Evolutionary conservation across 1,284 basidiomycete species (phyloP), one percentile per base, ranked within the genome.

Genomic region (Tylopilus orsonianus): DNA sequence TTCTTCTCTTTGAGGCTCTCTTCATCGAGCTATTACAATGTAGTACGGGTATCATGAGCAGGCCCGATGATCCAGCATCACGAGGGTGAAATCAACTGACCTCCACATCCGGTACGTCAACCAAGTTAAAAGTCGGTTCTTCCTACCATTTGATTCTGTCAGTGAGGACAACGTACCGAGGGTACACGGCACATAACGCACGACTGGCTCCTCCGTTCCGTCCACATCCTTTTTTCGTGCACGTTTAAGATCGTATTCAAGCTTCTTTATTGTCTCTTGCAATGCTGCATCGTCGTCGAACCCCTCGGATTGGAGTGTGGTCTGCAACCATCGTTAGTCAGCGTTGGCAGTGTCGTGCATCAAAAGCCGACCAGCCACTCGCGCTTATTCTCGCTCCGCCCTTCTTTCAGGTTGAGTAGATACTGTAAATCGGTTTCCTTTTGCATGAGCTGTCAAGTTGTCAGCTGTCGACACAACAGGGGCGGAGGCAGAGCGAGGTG

Each of bases 1-100:
- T 87, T 86, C 73, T 99, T 99, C 69, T 99, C 97, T 67, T 93
- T 97, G 40, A 98, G 64, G 13, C 85, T 81, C 40, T 97, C 95
- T 64, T 98, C 95, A 58, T 93, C 93, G 18, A 99, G 79, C 80
- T 90, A 50, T 33, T 9, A 20, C 84, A 49, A 16, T 1, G 37
- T 1, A n/a, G 29, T 39, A 9, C 19, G 23, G 23, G 9, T 20
- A 12, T 30, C 39, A 35, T 43, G 26, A 48, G 48, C 32, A 19
- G 14, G 32, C 12, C 33, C 26, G 1, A 29, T 41, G 44, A 37
- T 20, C 0, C 9, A 19, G n/a, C 4, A 8, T 32, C 29, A 3
- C 8, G 4, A 19, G 23, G 8, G 6, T 14, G 12, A 33, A 35
- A n/a, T 43, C 22, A 9, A 57, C 72, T 29, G 58, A 85, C 88